Base-by-base conservation (phyloP, 2,329 filamentous ascomycete genomes). In the Venturia aucupariae region DNA sequence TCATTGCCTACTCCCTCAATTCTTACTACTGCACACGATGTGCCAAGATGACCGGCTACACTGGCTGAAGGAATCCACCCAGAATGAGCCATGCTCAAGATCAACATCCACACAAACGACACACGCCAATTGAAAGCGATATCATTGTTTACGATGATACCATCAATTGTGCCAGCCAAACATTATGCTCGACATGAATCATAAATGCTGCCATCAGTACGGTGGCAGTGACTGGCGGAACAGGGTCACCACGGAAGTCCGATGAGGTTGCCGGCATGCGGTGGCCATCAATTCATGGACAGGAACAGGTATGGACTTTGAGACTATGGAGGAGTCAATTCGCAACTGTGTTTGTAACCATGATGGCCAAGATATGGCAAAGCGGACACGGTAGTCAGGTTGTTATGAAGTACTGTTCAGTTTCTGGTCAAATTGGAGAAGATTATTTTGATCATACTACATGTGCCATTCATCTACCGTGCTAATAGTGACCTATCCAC, bases 1-100 rank as follows among this genome's bases (percentile, higher is more conserved):
- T 64, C 64, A 65, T 54, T 68, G 69, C 66, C 75, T 76, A 73
- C 64, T 73, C 74, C 63, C 72, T 73, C 63, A 76, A 76, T 66
- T 69, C 72, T 39, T 76, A 75, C 69, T 77, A 77, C 69, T 77
- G 75, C 69, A 70, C 64, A 59, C 75, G 76, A 67, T 77, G 75
- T 65, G 75, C 75, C 62, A 70, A 66, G 63, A 74, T 77, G 69
- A 72, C 73, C 4, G 75, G 75, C 62, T 76, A 76, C 44, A 35
- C 54, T n/a, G 59, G 64, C 59, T 65, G 63, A 64, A 61, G 2
- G n/a, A 51, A 10, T 2, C 19, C 6, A 62, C 41, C 24, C 17
- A 17, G 59, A 46, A 61, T 22, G 38, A 42, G 59, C 30, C 15
- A 35, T 8, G 51, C 51, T 57, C 51, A 22, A 38, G 5, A 35